These are phyloP conservation scores for Gynostemma pentaphyllum DNA, from an alignment of 306 rosid species.

Conservation along the genomic window DNA sequence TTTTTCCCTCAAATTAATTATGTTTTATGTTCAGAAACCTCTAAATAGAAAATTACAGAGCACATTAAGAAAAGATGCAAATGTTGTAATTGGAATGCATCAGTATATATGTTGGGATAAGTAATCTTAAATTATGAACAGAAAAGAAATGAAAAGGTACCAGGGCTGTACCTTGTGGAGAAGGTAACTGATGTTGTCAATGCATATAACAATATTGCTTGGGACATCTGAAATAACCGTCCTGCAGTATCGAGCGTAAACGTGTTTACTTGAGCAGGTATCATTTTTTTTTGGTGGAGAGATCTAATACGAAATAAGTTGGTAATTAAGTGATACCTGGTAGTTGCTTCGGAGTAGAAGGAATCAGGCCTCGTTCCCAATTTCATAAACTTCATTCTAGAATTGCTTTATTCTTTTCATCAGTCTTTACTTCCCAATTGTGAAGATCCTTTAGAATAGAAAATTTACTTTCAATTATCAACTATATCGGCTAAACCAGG, in stretches of 20 bases:
- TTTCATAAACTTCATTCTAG: slow-evolving; percentile 90
- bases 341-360: slow-evolving; percentile 77
- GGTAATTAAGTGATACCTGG: slow-evolving; percentile 40
- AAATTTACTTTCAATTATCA: background rate
- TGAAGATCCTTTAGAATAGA: background rate
- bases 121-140: background rate
- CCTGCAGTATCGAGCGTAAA: slow-evolving; percentile 26
- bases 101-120: background rate
- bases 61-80: background rate
- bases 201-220: slow-evolving; percentile 49
- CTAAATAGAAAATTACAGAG: background rate
- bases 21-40: background rate
- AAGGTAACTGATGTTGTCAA: slow-evolving; percentile 46
- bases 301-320: background rate
- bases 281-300: background rate
- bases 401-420: slow-evolving; percentile 8
- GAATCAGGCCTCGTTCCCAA: slow-evolving; percentile 88
- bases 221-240: slow-evolving; percentile 56
- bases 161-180: slow-evolving; percentile 63
- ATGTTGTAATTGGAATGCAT: background rate
- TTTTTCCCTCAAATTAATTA: background rate
- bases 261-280: background rate
- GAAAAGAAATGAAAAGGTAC: background rate
- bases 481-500: background rate
- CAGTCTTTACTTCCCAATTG: background rate